Conservation (phyloP, 345 rosid genomes). For the Pistacia atlantica region DNA sequence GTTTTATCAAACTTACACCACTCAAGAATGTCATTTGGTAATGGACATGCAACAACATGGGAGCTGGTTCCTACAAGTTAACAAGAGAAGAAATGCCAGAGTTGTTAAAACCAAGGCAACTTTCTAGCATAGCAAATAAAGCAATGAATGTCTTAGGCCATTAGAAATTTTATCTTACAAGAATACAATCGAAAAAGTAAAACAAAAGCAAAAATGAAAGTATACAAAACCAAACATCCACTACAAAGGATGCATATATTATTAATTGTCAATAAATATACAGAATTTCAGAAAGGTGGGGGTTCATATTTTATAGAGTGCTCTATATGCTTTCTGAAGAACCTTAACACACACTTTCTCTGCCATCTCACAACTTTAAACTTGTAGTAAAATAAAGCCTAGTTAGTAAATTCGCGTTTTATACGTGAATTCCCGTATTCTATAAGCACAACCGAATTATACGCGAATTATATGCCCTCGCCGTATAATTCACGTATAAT, state of each 20-base stretch:
- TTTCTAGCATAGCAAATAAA: not conserved
- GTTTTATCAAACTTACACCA: constrained; percentile 73
- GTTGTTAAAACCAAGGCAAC: not conserved
- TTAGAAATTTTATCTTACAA: not conserved
- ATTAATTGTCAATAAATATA: constrained; percentile 3
- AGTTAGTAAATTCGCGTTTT: too few relatives aligned
- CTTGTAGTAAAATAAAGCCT: not conserved
- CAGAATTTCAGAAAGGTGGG: not conserved
- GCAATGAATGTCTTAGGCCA: not conserved
- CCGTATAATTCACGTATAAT: too few relatives aligned
- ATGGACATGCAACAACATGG: constrained; percentile 91
- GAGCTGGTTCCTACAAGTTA: constrained; percentile 85
- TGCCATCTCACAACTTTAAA: constrained; percentile 55
- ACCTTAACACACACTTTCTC: constrained; percentile 91
- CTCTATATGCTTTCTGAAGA: constrained; percentile 95
- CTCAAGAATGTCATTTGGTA: constrained; percentile 86
- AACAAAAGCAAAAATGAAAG: not conserved
- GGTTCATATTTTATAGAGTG: constrained; percentile 77
- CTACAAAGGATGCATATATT: not conserved
- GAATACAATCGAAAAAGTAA: not conserved
- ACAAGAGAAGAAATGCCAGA: constrained; percentile 19
- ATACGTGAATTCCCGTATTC: too few relatives aligned
- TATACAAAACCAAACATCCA: not conserved
- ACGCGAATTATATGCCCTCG: too few relatives aligned
- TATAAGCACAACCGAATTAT: too few relatives aligned